phyloP scores from a whole-genome alignment of 208 protist species.

The Trypanosoma conorhini region DNA sequence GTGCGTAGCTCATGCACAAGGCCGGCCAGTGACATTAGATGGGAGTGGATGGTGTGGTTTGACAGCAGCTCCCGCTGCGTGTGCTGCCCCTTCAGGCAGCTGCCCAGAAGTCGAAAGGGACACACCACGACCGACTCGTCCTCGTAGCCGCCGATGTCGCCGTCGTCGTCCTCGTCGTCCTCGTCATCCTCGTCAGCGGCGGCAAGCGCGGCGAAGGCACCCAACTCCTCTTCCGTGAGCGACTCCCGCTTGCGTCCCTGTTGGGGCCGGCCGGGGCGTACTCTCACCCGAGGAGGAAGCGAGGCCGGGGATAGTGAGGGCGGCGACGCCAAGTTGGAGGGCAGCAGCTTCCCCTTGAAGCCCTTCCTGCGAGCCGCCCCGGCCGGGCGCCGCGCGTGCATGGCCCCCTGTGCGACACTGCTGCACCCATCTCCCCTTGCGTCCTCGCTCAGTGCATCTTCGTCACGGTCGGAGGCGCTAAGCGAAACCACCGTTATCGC shows the following conservation, averaged over 20 bases:
- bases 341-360: background rate
- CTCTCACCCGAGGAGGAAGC: background rate
- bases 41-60: slow-evolving; percentile 23
- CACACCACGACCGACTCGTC: slow-evolving; percentile 33
- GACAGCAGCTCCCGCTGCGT: slow-evolving; percentile 31
- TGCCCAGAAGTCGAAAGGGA: slow-evolving; percentile 34
- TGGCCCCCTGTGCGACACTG: background rate
- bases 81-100: slow-evolving; percentile 45
- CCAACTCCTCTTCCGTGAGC: slow-evolving; percentile 14
- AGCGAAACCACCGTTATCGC: slow-evolving; percentile 10
- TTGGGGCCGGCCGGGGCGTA: background rate
- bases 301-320: background rate
- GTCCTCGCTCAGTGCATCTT: background rate
- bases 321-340: background rate
- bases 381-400: background rate
- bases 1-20: slow-evolving; percentile 29
- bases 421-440: background rate
- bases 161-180: background rate
- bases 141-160: background rate
- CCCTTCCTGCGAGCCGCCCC: background rate
- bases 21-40: slow-evolving; percentile 27
- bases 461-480: background rate
- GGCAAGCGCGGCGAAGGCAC: slow-evolving; percentile 4
- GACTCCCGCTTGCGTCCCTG: background rate
- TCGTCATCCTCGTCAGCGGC: background rate